phyloP scores from a whole-genome alignment of 2,329 filamentous ascomycete genomes.

The Hypoxylon sp. region DNA sequence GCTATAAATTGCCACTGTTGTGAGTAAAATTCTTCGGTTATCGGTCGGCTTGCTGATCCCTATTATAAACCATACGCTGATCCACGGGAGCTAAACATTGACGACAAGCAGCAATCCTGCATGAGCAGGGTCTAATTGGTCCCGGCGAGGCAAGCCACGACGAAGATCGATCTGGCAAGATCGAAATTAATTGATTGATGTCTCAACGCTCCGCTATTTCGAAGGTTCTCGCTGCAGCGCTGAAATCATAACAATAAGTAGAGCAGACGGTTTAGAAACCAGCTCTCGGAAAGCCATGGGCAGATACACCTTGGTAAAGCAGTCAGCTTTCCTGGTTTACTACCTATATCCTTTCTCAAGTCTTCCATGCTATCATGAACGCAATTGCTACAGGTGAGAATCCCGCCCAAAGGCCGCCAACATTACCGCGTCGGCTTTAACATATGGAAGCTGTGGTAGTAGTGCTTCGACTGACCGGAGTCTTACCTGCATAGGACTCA shows the following conservation, averaged over 20 bases:
- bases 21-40: conserved; percentile 23
- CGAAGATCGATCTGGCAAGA: conserved; percentile 41
- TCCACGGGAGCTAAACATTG: conserved; percentile 41
- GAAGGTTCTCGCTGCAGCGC: conserved; percentile 9
- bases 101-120: conserved; percentile 38
- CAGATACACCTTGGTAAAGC: not conserved
- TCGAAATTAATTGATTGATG: conserved; percentile 26
- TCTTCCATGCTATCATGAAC: not conserved
- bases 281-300: not conserved
- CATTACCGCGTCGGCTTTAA: not conserved
- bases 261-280: conserved; percentile 9
- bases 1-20: conserved; percentile 12
- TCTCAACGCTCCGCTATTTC: conserved; percentile 25
- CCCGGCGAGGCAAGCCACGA: conserved; percentile 26
- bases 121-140: conserved; percentile 35
- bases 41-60: conserved; percentile 34
- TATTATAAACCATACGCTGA: conserved; percentile 33
- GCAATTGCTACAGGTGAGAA: not conserved
- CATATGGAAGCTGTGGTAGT: not conserved
- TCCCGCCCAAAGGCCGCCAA: not conserved
- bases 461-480: not conserved
- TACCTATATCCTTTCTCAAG: not conserved
- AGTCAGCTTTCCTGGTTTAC: not conserved
- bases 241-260: conserved; percentile 3
- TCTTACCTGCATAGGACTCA: conserved; percentile 13